Percentiles rank a stretch among this genome's conserved stretches.
Evolutionary conservation across 345 rosid genomes (phyloP).

Genomic region (Euphorbia lathyris): DNA sequence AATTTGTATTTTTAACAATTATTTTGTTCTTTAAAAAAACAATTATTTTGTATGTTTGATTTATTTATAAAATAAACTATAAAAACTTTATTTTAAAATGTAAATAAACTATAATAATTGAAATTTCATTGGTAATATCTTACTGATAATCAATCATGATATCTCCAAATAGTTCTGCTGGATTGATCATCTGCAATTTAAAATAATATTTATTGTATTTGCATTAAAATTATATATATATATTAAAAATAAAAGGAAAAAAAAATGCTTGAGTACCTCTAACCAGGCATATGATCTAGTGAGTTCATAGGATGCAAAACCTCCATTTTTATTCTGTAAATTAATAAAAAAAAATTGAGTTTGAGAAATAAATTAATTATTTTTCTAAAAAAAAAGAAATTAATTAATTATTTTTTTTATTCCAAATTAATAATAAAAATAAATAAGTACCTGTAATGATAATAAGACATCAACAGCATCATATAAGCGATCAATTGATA

Average conservation of each 20-base stretch:
- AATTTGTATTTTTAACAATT: too few species aligned
- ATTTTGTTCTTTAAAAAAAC: too few species aligned
- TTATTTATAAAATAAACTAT: too few species aligned
- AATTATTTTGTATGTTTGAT: too few species aligned
- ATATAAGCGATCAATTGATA: conserved; percentile 30
- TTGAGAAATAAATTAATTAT: not conserved
- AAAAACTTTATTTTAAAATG: not conserved
- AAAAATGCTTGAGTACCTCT: conserved; percentile 42
- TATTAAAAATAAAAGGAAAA: too few species aligned
- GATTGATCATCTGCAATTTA: conserved; percentile 53
- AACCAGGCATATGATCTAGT: conserved; percentile 67
- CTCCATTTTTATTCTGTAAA: conserved; percentile 57
- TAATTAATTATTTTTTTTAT: too few species aligned
- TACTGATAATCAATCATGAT: conserved; percentile 69
- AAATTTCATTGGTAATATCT: conserved; percentile 15
- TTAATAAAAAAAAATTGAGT: not conserved
- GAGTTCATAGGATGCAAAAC: conserved; percentile 74
- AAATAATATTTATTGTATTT: too few species aligned
- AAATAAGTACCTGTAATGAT: conserved; percentile 49
- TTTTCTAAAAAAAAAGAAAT: not conserved
- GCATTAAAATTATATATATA: too few species aligned
- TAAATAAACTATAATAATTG: too few species aligned
- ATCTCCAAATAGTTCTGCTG: conserved; percentile 62
- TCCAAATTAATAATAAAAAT: not conserved
- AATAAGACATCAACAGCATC: conserved; percentile 57